Base-by-base conservation (phyloP, 805 yeast genomes). In the Priceomyces medius region DNA sequence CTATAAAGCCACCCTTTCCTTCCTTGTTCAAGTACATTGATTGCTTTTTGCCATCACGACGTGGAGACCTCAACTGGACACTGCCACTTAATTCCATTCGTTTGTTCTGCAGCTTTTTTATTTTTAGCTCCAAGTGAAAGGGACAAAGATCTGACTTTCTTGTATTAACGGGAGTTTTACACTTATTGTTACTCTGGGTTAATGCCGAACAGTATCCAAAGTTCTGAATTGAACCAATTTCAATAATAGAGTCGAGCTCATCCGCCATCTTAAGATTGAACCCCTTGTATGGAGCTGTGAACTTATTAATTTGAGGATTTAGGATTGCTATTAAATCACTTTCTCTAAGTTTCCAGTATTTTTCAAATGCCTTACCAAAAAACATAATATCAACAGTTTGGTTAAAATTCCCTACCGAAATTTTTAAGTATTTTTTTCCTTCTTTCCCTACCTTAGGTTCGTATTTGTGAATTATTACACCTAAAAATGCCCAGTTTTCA, bases 401-500 rank as follows among this genome's bases (percentile, higher is more conserved):
- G 39, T 71, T 71, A 52, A 89, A 83, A 55, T 86, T 85, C 0
- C 95, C 85, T 2, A 91, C 51, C 2, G 77, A 74, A 16, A 89
- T 42, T 42, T 76, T 76, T 48, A 86, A 64, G 54, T 69, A 90
- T 54, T 81, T 83, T 55, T 47, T 61, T 46, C 38, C 56, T 13
- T 46, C 45, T 10, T 45, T 64, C 20, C 63, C 55, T 3, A 64
- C 58, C 47, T 73, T 69, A 3, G 83, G 71, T 6, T 70, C 77
- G 3, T 80, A 66, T 53, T 88, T 88, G 16, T 58, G 54, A 3
- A 79, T 65, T 0, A 90, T 67, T 2, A 86, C 70, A 1, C 95
- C 97, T n/a, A 83, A 53, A 1, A 81, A 74, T n/a, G 83, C 82
- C 85, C 88, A 89, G 55, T 90, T 89, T 3, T 83, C 63, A 52